phyloP scores from a whole-genome alignment of 176 grass and related monocot species.

The Carex kokanica region DNA sequence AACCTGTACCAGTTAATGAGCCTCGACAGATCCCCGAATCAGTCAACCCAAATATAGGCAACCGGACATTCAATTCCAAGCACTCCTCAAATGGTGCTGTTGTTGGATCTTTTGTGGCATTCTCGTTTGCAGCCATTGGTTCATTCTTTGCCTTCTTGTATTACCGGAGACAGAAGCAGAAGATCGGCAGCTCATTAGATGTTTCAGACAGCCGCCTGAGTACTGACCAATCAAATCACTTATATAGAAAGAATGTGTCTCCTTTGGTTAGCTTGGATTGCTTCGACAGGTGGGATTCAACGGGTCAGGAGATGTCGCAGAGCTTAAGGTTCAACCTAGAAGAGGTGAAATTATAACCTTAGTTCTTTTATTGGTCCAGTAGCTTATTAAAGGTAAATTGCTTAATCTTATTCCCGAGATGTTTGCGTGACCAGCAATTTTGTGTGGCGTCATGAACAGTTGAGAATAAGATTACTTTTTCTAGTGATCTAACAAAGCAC shows the following conservation, averaged over 20 bases:
- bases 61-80: conserved; percentile 27
- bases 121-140: conserved; percentile 39
- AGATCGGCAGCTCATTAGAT: conserved; percentile 55
- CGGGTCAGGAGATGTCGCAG: conserved; percentile 45
- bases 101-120: conserved; percentile 41
- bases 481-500: neutral
- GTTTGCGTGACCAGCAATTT: neutral
- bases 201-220: conserved; percentile 46
- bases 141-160: conserved; percentile 43
- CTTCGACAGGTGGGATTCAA: conserved; percentile 55
- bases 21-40: conserved; percentile 52
- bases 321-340: conserved; percentile 68
- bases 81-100: conserved; percentile 39
- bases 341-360: conserved; percentile 35
- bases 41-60: conserved; percentile 20
- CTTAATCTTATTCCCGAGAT: neutral
- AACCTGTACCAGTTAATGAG: conserved; percentile 64
- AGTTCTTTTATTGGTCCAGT: neutral
- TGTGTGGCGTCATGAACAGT: too few relatives aligned
- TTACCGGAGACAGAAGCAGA: conserved; percentile 64
- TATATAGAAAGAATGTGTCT: conserved; percentile 34
- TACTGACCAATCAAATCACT: conserved; percentile 43
- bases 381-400: neutral
- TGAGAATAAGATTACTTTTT: too few relatives aligned
- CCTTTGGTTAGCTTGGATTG: conserved; percentile 52